phyloP scores from a whole-genome alignment of 1,284 basidiomycete genomes.

The Rhizoctonia solani region DNA sequence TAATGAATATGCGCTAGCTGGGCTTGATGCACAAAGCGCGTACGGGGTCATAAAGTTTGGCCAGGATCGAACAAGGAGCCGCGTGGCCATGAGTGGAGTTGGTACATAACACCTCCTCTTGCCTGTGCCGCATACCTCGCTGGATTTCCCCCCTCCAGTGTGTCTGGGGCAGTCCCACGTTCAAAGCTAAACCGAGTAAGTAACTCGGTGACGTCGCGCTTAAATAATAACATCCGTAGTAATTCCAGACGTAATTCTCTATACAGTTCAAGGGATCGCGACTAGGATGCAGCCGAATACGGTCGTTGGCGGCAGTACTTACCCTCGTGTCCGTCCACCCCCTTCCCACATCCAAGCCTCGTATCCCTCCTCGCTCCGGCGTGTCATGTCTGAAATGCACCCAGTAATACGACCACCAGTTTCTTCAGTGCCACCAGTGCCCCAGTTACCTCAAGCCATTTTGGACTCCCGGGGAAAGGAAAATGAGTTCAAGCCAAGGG shows the following conservation, averaged over 20 bases:
- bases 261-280: conserved; percentile 4
- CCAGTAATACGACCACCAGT: not conserved
- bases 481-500: not conserved
- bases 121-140: no score
- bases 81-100: no score
- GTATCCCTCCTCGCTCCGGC: not conserved
- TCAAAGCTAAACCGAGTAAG: not conserved
- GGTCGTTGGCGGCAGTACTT: not conserved
- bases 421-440: not conserved
- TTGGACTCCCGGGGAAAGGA: conserved; percentile 3
- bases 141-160: no score
- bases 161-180: no score
- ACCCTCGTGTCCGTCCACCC: not conserved
- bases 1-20: no score
- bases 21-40: no score
- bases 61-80: no score
- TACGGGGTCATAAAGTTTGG: no score
- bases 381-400: conserved; percentile 8
- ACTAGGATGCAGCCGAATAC: not conserved
- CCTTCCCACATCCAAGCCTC: not conserved
- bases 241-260: not conserved
- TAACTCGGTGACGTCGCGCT: not conserved
- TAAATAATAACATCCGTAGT: no score
- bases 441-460: not conserved
- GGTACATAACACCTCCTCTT: no score